A percentile compares a stretch with the other conserved stretches of the same genome.
These are phyloP conservation scores for Phytophthora kernoviae DNA, from an alignment of 352 stramenopile species.

Conservation along the genomic window DNA sequence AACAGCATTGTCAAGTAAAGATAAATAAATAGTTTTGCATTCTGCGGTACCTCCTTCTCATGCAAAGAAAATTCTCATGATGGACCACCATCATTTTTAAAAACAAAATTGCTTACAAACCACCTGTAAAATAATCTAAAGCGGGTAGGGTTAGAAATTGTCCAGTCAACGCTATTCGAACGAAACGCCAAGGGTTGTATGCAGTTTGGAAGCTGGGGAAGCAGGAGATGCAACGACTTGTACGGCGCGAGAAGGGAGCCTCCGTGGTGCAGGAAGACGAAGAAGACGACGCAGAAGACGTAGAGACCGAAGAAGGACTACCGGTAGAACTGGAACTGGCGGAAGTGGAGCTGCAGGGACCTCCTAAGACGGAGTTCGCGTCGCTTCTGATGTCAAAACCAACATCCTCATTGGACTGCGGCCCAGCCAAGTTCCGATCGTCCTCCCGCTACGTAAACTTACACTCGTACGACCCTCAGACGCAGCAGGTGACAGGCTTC, in stretches of 20 bases:
- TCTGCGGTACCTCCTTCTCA: no score
- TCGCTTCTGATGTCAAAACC: slow-evolving; percentile 2
- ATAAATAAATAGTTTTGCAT: no score
- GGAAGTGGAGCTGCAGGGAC: slow-evolving; percentile 11
- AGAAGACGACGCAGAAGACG: slow-evolving; percentile 16
- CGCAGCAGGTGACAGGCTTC: slow-evolving; percentile 26
- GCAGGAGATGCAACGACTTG: slow-evolving; percentile 26
- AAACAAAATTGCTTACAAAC: no score
- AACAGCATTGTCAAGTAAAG: no score
- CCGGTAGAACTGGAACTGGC: slow-evolving; percentile 12
- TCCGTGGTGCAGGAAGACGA: slow-evolving; percentile 25
- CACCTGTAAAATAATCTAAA: no score
- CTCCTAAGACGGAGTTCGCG: slow-evolving; percentile 1
- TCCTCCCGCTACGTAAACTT: slow-evolving; percentile 53
- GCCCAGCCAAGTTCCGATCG: slow-evolving; percentile 26
- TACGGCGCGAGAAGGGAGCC: slow-evolving; percentile 27
- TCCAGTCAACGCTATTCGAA: background rate
- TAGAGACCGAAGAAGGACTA: slow-evolving; percentile 4
- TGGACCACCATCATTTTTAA: no score
- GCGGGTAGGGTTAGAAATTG: background rate
- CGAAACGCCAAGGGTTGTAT: slow-evolving; percentile 3
- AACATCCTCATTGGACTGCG: slow-evolving; percentile 7
- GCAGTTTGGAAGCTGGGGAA: background rate
- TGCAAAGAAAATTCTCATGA: no score
- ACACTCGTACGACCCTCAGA: slow-evolving; percentile 52